Evolutionary conservation across 192 early-diverging fungal genomes (phyloP).

Genomic region (Geranomyces michiganensis): DNA sequence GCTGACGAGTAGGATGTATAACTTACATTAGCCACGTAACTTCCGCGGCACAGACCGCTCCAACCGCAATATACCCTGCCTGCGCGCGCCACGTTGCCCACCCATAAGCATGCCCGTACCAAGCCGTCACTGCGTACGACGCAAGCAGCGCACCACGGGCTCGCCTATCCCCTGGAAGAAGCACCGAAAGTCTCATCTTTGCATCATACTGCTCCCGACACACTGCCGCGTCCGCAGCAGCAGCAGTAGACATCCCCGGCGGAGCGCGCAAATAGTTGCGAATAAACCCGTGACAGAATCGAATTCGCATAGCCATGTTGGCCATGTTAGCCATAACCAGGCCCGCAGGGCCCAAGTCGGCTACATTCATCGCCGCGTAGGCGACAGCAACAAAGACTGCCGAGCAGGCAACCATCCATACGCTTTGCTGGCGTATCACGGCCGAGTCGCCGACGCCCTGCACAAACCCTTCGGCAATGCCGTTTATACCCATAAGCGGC

Average conservation of each 20-base stretch:
- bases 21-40: slow-evolving; percentile 53
- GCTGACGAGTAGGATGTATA: neutral
- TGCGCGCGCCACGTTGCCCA: slow-evolving; percentile 57
- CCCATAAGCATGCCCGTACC: slow-evolving; percentile 58
- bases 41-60: slow-evolving; percentile 45
- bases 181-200: slow-evolving; percentile 22
- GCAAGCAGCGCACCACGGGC: slow-evolving; percentile 52
- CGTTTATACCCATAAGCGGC: slow-evolving; percentile 93
- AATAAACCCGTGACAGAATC: slow-evolving; percentile 67
- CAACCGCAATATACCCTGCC: slow-evolving; percentile 57
- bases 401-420: slow-evolving; percentile 79
- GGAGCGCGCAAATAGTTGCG: slow-evolving; percentile 59
- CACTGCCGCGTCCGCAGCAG: neutral
- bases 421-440: slow-evolving; percentile 63
- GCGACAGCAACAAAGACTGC: slow-evolving; percentile 66
- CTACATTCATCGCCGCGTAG: slow-evolving; percentile 44
- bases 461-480: slow-evolving; percentile 91
- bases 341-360: slow-evolving; percentile 69
- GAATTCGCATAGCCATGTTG: slow-evolving; percentile 79
- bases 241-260: slow-evolving; percentile 1
- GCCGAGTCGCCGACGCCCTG: slow-evolving; percentile 77
- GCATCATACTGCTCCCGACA: neutral
- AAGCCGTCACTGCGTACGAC: slow-evolving; percentile 55
- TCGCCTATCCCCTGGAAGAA: slow-evolving; percentile 44
- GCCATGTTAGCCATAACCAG: slow-evolving; percentile 85